phyloP scores from a whole-genome alignment of 768 basidiomycete genomes.

The Pulveroboletus ravenelii region DNA sequence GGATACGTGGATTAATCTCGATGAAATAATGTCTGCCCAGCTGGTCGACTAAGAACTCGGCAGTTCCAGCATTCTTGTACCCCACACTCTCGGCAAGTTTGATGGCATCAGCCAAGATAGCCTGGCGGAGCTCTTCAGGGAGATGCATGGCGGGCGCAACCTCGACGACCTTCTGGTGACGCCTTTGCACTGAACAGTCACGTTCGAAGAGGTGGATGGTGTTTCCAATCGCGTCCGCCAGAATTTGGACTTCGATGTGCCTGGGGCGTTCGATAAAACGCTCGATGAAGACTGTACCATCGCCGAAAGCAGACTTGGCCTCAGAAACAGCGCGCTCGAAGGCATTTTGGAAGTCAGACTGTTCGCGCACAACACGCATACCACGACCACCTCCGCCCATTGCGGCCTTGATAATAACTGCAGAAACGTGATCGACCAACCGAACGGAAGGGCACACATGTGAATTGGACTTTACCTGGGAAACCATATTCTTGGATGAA shows the following conservation, averaged over 20 bases:
- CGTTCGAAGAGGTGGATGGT: conserved; percentile 98
- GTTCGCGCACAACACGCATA: conserved; percentile 97
- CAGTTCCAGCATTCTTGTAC: conserved; percentile 96
- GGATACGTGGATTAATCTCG: conserved; percentile 98
- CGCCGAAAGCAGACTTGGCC: conserved; percentile 95
- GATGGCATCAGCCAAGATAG: conserved; percentile 86
- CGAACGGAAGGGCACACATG: background rate
- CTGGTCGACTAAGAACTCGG: conserved; percentile 97
- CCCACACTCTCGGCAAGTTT: conserved; percentile 90
- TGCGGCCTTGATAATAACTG: conserved; percentile 98
- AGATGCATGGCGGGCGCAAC: conserved; percentile 96
- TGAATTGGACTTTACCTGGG: conserved; percentile 53
- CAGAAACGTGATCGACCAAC: conserved; percentile 13
- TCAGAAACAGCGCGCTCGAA: conserved; percentile 94
- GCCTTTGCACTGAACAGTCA: conserved; percentile 96
- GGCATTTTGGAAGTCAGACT: conserved; percentile 81
- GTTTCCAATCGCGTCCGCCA: conserved; percentile 90
- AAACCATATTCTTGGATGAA: conserved; percentile 97
- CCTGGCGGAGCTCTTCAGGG: conserved; percentile 84
- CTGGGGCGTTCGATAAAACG: conserved; percentile 94
- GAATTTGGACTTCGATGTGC: conserved; percentile 95
- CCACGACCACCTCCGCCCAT: conserved; percentile 99
- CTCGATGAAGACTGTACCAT: conserved; percentile 98
- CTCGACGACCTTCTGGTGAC: conserved; percentile 99
- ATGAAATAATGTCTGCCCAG: conserved; percentile 98